phyloP scores from a whole-genome alignment of 2,329 filamentous ascomycete genomes.

The Cladosporium sp. region DNA sequence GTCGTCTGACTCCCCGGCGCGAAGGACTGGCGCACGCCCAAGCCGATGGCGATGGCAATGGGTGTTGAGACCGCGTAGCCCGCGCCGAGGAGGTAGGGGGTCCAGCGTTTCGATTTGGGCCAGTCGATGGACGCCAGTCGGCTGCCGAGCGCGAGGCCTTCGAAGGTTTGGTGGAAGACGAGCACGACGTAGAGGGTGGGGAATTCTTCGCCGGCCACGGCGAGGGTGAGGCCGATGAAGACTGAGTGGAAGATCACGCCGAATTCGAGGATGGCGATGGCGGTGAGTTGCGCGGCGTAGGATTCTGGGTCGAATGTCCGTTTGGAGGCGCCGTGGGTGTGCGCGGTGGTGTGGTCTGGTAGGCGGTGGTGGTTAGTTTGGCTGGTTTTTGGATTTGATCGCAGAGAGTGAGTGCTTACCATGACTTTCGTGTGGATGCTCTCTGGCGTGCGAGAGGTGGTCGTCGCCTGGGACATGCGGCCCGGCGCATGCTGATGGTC shows the following conservation, averaged over 20 bases:
- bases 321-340: slow-evolving; percentile 23
- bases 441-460: slow-evolving; percentile 69
- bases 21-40: slow-evolving; percentile 64
- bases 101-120: slow-evolving; percentile 65
- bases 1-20: slow-evolving; percentile 58
- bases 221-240: slow-evolving; percentile 82
- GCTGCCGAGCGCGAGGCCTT: slow-evolving; percentile 86
- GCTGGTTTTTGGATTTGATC: neutral
- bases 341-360: slow-evolving; percentile 4
- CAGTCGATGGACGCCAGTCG: slow-evolving; percentile 74
- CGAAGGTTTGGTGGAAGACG: slow-evolving; percentile 90
- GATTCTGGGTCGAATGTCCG: slow-evolving; percentile 42
- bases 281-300: slow-evolving; percentile 76
- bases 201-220: slow-evolving; percentile 58
- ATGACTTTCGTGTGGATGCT: slow-evolving; percentile 51
- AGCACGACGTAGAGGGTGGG: slow-evolving; percentile 61
- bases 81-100: slow-evolving; percentile 71
- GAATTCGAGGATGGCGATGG: slow-evolving; percentile 90
- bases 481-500: slow-evolving; percentile 21
- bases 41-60: slow-evolving; percentile 76
- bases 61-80: slow-evolving; percentile 78
- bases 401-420: neutral
- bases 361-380: neutral
- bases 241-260: slow-evolving; percentile 90
- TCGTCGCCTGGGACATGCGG: slow-evolving; percentile 68